Evolutionary conservation across 2,329 filamentous ascomycete species (phyloP).

Genomic region (Aspergillus oerlinghausenensis): DNA sequence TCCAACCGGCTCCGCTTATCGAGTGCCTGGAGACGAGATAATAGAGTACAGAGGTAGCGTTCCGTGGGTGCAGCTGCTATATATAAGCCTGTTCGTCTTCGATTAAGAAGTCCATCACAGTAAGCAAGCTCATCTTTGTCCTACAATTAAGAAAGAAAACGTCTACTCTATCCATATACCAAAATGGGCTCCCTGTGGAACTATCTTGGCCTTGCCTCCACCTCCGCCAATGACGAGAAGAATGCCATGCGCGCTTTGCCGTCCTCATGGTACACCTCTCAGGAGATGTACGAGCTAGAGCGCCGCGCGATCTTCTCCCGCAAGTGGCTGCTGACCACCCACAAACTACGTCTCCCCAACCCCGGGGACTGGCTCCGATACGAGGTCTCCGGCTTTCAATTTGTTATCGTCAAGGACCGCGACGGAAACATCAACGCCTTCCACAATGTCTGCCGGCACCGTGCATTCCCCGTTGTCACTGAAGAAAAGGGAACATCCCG

Average conservation of each 20-base stretch:
- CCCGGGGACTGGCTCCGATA: constrained; percentile 55
- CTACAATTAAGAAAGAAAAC: background rate
- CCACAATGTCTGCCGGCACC: constrained; percentile 58
- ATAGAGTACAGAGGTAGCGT: background rate
- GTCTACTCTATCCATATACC: background rate
- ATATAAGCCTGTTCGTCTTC: background rate
- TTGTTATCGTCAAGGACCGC: constrained; percentile 50
- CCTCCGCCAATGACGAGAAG: constrained; percentile 17
- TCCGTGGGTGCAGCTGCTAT: background rate
- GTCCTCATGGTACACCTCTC: constrained; percentile 46
- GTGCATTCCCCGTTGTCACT: constrained; percentile 54
- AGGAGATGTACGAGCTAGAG: constrained; percentile 52
- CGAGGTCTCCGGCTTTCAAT: constrained; percentile 53
- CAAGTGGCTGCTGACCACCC: constrained; percentile 44
- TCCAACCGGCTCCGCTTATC: background rate
- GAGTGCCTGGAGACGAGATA: background rate
- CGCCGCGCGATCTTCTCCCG: constrained; percentile 54
- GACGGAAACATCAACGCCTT: constrained; percentile 53
- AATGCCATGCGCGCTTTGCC: constrained; percentile 44
- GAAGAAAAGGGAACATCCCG: constrained; percentile 45
- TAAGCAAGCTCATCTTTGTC: background rate
- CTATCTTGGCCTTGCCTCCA: constrained; percentile 36
- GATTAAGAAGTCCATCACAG: background rate
- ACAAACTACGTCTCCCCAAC: constrained; percentile 45
- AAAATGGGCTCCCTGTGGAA: constrained; percentile 6